Conservation (phyloP, 169 alveolate species). For the Cryptosporidium ubiquitum region DNA sequence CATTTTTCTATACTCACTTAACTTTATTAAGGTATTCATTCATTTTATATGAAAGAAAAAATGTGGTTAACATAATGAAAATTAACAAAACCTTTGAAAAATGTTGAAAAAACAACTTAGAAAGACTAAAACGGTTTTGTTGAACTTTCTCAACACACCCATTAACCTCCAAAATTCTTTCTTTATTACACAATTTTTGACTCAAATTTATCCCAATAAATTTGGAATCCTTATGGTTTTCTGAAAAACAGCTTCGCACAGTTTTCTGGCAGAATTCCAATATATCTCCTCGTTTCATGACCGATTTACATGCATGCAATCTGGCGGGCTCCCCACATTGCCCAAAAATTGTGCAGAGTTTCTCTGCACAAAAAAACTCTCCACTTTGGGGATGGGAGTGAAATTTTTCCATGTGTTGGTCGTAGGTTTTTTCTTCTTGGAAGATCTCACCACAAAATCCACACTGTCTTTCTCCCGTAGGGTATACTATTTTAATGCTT, state of each 20-base stretch:
- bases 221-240: conserved; percentile 5
- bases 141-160: neutral
- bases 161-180: conserved; percentile 19
- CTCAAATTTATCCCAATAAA: neutral
- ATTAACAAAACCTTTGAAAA: conserved; percentile 8
- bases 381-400: neutral
- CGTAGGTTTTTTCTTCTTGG: conserved; percentile 4
- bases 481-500: neutral
- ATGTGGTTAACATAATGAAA: neutral
- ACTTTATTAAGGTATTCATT: conserved; percentile 11
- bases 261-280: conserved; percentile 1
- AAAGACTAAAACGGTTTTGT: neutral
- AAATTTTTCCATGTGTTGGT: conserved; percentile 13
- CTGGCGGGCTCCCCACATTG: conserved; percentile 3
- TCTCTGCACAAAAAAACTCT: conserved; percentile 25
- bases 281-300: neutral
- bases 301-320: neutral
- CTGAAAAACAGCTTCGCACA: conserved; percentile 9
- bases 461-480: conserved; percentile 34
- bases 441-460: conserved; percentile 15
- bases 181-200: conserved; percentile 13
- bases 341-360: conserved; percentile 15
- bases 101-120: neutral
- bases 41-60: conserved; percentile 7
- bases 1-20: neutral